Conservation (phyloP, 2,329 filamentous ascomycete species). For the Epichloe coenophiala region DNA sequence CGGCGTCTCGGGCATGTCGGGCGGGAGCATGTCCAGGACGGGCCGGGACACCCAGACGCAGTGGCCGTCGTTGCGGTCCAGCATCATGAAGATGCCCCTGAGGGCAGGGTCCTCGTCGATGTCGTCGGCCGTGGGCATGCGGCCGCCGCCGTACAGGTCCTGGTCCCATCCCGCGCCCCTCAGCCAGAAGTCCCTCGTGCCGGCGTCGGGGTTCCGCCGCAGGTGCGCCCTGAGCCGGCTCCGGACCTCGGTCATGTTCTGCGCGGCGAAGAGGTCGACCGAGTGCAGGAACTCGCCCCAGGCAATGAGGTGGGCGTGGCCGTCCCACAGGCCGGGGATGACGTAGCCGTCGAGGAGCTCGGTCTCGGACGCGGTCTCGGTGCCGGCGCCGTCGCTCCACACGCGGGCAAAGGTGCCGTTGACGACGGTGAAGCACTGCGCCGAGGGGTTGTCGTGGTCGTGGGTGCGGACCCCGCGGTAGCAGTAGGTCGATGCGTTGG, state of each 20-base stretch:
- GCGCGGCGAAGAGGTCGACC: slow-evolving; percentile 47
- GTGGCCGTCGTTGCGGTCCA: slow-evolving; percentile 57
- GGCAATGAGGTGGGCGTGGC: slow-evolving; percentile 53
- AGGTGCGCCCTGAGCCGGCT: slow-evolving; percentile 39
- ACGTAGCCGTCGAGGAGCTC: slow-evolving; percentile 31
- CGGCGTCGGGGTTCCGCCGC: slow-evolving; percentile 32
- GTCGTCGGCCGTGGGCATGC: slow-evolving; percentile 51
- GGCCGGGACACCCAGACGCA: slow-evolving; percentile 56
- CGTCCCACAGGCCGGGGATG: slow-evolving; percentile 57
- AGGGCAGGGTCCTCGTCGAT: slow-evolving; percentile 39
- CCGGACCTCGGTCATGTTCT: slow-evolving; percentile 41
- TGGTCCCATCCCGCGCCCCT: slow-evolving; percentile 61
- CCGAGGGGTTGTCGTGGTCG: slow-evolving; percentile 20
- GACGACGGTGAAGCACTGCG: slow-evolving; percentile 42
- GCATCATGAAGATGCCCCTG: slow-evolving; percentile 48
- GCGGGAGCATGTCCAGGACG: slow-evolving; percentile 46
- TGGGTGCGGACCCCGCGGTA: slow-evolving; percentile 26
- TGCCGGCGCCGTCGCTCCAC: slow-evolving; percentile 17
- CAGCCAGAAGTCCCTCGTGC: slow-evolving; percentile 45
- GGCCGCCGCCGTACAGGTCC: slow-evolving; percentile 34
- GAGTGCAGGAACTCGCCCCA: slow-evolving; percentile 57
- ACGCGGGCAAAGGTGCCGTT: slow-evolving; percentile 38
- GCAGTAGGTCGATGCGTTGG: slow-evolving; percentile 19
- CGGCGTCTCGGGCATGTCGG: slow-evolving; percentile 36
- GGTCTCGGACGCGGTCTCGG: too few species aligned